These are phyloP conservation scores for Sugiyamaella valdiviana DNA, from an alignment of 805 yeast species.

Conservation along the genomic window DNA sequence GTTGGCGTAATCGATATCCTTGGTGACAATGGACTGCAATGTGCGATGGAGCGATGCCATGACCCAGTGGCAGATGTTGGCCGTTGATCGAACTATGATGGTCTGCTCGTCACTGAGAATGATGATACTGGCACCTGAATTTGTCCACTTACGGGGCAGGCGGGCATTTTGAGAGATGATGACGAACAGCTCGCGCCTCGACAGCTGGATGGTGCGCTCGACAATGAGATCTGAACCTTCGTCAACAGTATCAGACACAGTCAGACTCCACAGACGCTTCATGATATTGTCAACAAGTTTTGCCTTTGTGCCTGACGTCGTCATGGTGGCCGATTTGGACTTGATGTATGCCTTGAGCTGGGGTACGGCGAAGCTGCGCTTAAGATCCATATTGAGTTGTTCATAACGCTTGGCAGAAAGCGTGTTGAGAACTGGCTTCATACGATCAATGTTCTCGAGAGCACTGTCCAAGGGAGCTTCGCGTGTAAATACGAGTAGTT, in stretches of 20 bases:
- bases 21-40: conserved; percentile 28
- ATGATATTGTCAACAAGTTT: conserved; percentile 31
- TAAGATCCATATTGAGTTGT: conserved; percentile 22
- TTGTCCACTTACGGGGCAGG: conserved; percentile 36
- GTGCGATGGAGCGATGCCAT: conserved; percentile 35
- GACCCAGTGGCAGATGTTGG: conserved; percentile 40
- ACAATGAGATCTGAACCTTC: conserved; percentile 33
- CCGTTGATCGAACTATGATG: conserved; percentile 38
- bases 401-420: conserved; percentile 22
- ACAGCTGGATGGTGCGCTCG: conserved; percentile 32
- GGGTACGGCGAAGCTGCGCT: conserved; percentile 23
- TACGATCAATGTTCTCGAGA: conserved; percentile 14
- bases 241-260: conserved; percentile 21
- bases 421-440: conserved; percentile 15
- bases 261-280: conserved; percentile 34
- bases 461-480: conserved; percentile 13
- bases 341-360: conserved; percentile 23
- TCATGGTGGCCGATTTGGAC: conserved; percentile 1
- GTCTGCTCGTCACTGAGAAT: conserved; percentile 32
- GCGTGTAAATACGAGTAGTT: conserved; percentile 16
- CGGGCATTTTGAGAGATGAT: conserved; percentile 37
- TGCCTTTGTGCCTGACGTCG: conserved; percentile 14
- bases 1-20: conserved; percentile 32
- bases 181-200: conserved; percentile 38
- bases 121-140: conserved; percentile 38